phyloP scores from a whole-genome alignment of 2,329 filamentous ascomycete species.

The Xylariomycetidae sp. region DNA sequence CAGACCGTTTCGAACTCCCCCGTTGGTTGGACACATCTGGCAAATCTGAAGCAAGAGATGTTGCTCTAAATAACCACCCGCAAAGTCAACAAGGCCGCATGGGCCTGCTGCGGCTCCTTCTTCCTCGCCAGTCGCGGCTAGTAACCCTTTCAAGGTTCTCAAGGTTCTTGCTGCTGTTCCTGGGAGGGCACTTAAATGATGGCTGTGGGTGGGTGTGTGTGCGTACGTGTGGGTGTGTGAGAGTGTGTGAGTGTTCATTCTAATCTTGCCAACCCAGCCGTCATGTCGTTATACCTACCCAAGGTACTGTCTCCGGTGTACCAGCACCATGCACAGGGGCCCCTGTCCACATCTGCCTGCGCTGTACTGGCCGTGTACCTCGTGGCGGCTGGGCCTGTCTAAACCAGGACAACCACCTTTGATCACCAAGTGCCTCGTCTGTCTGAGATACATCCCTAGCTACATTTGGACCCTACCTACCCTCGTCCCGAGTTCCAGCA shows the following conservation, averaged over 20 bases:
- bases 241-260: no score
- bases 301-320: conserved; percentile 9
- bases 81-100: conserved; percentile 14
- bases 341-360: conserved; percentile 2
- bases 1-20: conserved; percentile 9
- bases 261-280: conserved; percentile 7
- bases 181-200: conserved; percentile 6
- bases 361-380: conserved; percentile 15
- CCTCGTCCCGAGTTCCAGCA: conserved; percentile 15
- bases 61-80: conserved; percentile 10
- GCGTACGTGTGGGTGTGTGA: no score
- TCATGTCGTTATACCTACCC: conserved; percentile 10
- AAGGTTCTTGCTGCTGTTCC: conserved; percentile 12
- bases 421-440: conserved; percentile 15
- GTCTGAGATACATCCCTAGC: conserved; percentile 22
- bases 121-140: no score
- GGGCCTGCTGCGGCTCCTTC: no score
- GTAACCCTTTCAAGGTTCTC: no score
- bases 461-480: conserved; percentile 15
- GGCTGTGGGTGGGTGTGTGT: no score
- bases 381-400: conserved; percentile 20
- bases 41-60: no score
- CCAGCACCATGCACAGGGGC: conserved; percentile 8
- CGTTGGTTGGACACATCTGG: no score
- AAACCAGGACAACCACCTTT: conserved; percentile 16